Conservation (phyloP, 116 monocot genomes). For the Cymodocea nodosa region DNA sequence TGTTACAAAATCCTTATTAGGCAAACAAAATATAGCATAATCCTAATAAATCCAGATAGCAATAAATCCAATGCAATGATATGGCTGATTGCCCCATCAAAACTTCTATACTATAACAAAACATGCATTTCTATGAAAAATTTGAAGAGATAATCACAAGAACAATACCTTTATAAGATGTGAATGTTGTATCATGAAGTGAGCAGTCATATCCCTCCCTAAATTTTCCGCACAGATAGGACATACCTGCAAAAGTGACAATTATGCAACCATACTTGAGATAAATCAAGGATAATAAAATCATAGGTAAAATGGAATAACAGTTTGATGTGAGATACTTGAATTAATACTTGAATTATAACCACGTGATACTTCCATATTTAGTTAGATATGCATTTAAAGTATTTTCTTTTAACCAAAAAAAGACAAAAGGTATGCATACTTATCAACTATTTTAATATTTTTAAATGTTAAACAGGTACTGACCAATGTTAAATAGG, state of each 20-base stretch:
- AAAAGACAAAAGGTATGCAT: too few species aligned
- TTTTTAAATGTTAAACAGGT: too few species aligned
- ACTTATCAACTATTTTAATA: too few species aligned
- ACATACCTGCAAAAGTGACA: constrained; percentile 25
- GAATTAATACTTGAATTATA: background rate
- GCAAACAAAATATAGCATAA: too few species aligned
- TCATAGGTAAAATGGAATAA: background rate
- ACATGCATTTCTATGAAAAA: background rate
- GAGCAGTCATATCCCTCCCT: constrained; percentile 32
- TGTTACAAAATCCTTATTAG: too few species aligned
- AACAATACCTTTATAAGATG: constrained; percentile 25
- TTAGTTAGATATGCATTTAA: background rate
- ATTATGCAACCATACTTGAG: background rate
- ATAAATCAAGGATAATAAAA: background rate
- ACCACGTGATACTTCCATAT: background rate
- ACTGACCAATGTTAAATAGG: too few species aligned
- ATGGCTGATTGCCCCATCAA: too few species aligned
- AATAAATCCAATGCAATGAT: too few species aligned
- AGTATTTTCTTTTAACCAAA: too few species aligned
- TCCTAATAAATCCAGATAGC: too few species aligned
- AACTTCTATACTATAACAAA: background rate
- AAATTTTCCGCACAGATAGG: constrained; percentile 30
- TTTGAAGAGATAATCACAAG: background rate
- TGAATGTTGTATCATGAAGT: constrained; percentile 29
- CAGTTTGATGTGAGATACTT: background rate